phyloP scores from a whole-genome alignment of 768 basidiomycete species.

The Termitomyces sp. region DNA sequence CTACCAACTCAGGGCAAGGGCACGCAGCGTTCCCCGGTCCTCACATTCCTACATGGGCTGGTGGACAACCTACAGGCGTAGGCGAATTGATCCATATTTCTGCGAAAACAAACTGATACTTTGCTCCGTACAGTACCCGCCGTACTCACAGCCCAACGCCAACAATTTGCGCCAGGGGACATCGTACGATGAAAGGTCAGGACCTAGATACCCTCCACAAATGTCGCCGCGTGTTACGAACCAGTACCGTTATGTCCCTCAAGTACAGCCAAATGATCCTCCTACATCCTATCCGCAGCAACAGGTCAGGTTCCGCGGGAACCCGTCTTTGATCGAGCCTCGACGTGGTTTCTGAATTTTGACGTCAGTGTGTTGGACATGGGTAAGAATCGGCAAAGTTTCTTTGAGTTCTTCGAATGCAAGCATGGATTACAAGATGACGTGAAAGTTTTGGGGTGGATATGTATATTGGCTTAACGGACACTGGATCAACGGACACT shows the following conservation, averaged over 20 bases:
- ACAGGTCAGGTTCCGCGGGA: not conserved
- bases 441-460: not conserved
- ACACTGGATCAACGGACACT: not conserved
- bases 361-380: not conserved
- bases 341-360: not conserved
- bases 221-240: not conserved
- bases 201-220: not conserved
- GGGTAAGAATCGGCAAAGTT: not conserved
- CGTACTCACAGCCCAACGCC: not conserved
- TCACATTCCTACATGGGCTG: too few relatives aligned
- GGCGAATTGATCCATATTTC: not conserved
- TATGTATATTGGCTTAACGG: not conserved
- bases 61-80: slow-evolving; percentile 1
- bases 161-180: not conserved
- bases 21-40: not conserved
- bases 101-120: not conserved
- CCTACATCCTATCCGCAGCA: not conserved
- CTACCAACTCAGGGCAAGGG: not conserved
- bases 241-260: not conserved
- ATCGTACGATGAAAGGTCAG: not conserved
- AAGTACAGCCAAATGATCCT: not conserved
- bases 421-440: not conserved
- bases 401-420: not conserved
- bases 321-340: slow-evolving; percentile 8
- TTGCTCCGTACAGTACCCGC: not conserved